phyloP scores from a whole-genome alignment of 108 stramenopile genomes.

The Pseudonitzschia pungens region DNA sequence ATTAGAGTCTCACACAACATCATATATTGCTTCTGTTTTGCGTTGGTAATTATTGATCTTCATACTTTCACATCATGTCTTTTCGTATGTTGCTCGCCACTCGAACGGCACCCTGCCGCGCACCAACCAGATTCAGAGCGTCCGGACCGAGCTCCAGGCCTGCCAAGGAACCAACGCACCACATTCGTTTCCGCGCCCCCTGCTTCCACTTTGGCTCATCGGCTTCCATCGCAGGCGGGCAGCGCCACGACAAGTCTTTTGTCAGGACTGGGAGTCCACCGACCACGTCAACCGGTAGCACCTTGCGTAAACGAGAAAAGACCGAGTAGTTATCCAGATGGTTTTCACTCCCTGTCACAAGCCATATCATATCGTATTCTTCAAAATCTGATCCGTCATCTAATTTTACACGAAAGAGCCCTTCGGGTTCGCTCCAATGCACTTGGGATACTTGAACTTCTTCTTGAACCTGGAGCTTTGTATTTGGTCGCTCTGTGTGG shows the following conservation, averaged over 20 bases:
- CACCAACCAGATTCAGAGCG: conserved; percentile 29
- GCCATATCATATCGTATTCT: conserved; percentile 38
- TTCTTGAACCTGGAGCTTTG: conserved; percentile 15
- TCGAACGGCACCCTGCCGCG: conserved; percentile 27
- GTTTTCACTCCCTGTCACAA: conserved; percentile 26
- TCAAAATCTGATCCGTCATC: conserved; percentile 21
- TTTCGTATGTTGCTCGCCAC: conserved; percentile 19
- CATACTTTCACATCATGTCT: conserved; percentile 15
- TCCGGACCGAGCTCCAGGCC: conserved; percentile 33
- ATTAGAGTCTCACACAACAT: too few species aligned
- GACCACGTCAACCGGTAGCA: neutral
- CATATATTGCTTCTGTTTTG: too few species aligned
- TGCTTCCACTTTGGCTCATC: neutral
- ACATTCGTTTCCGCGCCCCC: neutral
- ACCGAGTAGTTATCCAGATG: conserved; percentile 23
- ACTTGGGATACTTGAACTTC: conserved; percentile 30
- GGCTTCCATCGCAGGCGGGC: neutral
- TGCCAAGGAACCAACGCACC: conserved; percentile 26
- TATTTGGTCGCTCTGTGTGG: too few species aligned
- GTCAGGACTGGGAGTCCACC: conserved; percentile 3
- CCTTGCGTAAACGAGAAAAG: neutral
- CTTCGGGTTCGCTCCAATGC: conserved; percentile 2
- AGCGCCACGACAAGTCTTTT: neutral
- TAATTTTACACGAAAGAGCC: conserved; percentile 16
- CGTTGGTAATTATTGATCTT: too few species aligned